phyloP scores from a whole-genome alignment of 1,284 basidiomycete genomes.

The Moesziomyces globuligerus region DNA sequence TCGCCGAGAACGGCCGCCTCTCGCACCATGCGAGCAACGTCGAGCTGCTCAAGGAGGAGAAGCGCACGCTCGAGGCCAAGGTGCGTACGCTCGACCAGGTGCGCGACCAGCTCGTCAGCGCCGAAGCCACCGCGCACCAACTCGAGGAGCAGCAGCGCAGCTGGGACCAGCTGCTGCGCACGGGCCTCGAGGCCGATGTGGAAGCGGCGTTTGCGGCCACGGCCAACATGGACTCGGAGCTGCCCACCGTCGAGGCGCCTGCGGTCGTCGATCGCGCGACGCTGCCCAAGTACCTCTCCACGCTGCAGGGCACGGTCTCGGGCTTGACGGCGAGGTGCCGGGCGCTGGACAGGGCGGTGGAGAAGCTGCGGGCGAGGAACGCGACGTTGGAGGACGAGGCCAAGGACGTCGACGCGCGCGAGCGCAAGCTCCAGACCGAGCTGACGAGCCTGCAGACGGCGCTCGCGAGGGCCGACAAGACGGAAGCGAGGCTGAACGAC shows the following conservation, averaged over 20 bases:
- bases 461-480: slow-evolving; percentile 14
- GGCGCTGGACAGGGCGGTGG: slow-evolving; percentile 26
- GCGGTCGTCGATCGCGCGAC: slow-evolving; percentile 27
- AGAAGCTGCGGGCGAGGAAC: slow-evolving; percentile 44
- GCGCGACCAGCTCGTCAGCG: slow-evolving; percentile 31
- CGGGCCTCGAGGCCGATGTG: slow-evolving; percentile 13
- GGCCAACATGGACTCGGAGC: slow-evolving; percentile 20
- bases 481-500: slow-evolving; percentile 22
- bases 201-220: slow-evolving; percentile 45
- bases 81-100: slow-evolving; percentile 44
- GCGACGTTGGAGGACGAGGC: slow-evolving; percentile 36
- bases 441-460: slow-evolving; percentile 58
- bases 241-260: slow-evolving; percentile 17
- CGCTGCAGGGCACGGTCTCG: slow-evolving; percentile 45
- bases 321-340: slow-evolving; percentile 42
- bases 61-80: slow-evolving; percentile 54
- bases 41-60: slow-evolving; percentile 62
- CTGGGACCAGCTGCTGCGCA: slow-evolving; percentile 35
- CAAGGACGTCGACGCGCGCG: slow-evolving; percentile 42
- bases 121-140: slow-evolving; percentile 54
- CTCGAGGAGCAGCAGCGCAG: slow-evolving; percentile 44
- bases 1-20: slow-evolving; percentile 46
- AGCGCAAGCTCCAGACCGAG: slow-evolving; percentile 51
- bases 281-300: slow-evolving; percentile 48
- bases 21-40: slow-evolving; percentile 33